Evolutionary conservation across 2,329 filamentous ascomycete genomes (phyloP), one percentile per base, ranked within the genome.

Genomic region (Truncatella angustata): DNA sequence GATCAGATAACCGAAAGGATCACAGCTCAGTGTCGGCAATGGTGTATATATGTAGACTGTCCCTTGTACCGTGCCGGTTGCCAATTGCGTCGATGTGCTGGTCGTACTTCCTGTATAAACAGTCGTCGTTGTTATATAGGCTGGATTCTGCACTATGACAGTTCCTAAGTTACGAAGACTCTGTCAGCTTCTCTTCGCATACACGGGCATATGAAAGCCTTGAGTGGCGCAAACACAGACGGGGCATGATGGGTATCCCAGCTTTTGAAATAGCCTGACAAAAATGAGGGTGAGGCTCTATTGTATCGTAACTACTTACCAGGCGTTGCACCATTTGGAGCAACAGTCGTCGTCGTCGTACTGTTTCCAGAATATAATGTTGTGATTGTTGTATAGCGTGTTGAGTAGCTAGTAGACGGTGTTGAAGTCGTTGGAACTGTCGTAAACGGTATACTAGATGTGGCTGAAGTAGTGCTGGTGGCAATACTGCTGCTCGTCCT

Each of bases 1-100:
- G 30, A 56, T 54, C 23, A 58, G 42, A 43, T 58, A 59, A 24
- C 57, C 58, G 47, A 53, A 52, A 26, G 53, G 46, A 49, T 55
- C 51, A 32, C 57, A 59, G 3, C 37, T 44, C 7, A 58, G 42
- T 18, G 54, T 45, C 11, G 49, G 49, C 16, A 46, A 32, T 4
- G 49, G 43, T 20, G 43, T 35, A 12, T 50, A 37, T 9, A 49
- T 40, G 4, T 42, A 28, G 2, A 49, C 54, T 6, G 36, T 35
- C 23, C 43, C 43, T n/a, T 32, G 28, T 10, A 16, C 51, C 20
- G 50, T 50, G 21, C 37, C 43, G 16, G 35, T 51, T 34, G 54
- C 47, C 12, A 39, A 42, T 14, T 35, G 24, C 7, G 26, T 34
- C 14, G 26, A n/a, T 34, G 43, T 46, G 10, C n/a, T 46, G 10